phyloP scores from a whole-genome alignment of 495 filamentous ascomycete species.

The Margaritispora aquatica region DNA sequence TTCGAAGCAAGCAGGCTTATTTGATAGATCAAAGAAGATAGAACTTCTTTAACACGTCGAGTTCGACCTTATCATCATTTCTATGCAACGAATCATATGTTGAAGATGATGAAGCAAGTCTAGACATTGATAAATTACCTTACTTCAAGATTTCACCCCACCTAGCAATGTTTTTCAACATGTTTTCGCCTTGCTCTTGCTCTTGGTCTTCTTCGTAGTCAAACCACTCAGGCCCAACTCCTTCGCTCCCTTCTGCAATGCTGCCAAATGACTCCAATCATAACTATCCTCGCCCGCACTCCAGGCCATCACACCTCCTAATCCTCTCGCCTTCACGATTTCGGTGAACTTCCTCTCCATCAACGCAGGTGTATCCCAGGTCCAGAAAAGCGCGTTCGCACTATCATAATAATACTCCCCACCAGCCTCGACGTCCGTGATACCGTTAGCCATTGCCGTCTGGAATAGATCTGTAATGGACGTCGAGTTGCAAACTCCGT shows the following conservation, averaged over 20 bases:
- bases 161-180: no score
- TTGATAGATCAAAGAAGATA: no score
- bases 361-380: slow-evolving; percentile 56
- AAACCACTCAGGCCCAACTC: neutral
- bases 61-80: no score
- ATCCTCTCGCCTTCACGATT: slow-evolving; percentile 46
- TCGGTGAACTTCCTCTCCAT: slow-evolving; percentile 52
- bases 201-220: neutral
- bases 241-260: slow-evolving; percentile 39
- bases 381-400: slow-evolving; percentile 52
- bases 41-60: no score
- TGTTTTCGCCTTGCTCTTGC: neutral
- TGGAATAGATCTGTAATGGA: slow-evolving; percentile 23
- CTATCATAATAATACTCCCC: slow-evolving; percentile 59
- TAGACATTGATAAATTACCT: no score
- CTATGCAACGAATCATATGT: no score
- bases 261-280: slow-evolving; percentile 45
- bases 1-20: no score
- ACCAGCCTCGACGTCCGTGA: slow-evolving; percentile 43
- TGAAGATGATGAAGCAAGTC: no score
- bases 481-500: slow-evolving; percentile 29
- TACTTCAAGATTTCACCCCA: no score
- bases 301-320: slow-evolving; percentile 57
- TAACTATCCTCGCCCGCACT: slow-evolving; percentile 56
- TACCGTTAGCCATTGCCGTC: slow-evolving; percentile 41